Base-by-base conservation (phyloP, 2,329 filamentous ascomycete species). In the Penicillium sp. region DNA sequence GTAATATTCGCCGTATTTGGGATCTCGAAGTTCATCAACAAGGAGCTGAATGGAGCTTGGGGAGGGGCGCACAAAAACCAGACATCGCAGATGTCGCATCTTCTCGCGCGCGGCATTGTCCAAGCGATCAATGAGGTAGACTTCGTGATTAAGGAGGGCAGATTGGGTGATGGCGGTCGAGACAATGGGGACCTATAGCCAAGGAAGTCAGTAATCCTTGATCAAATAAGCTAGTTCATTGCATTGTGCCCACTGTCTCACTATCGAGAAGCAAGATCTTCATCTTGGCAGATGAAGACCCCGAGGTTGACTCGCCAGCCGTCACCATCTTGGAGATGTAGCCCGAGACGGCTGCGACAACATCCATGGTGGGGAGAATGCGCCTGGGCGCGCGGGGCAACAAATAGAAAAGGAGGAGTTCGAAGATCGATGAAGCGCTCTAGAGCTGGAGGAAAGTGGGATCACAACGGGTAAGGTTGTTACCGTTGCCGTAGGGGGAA, bases 241-340 rank as follows among this genome's bases (percentile, higher is more conserved):
- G 68, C 68, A 78, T 76, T 78, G 74, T 80, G 33, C 84, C 75
- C 79, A 87, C 87, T 64, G 95, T 99, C 77, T 98, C 95, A 77
- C 86, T 89, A 76, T 99, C 95, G 67, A 99, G 82, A 62, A 99
- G 81, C 56, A 99, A 81, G 59, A 98, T 95, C 86, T 99, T 99
- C 95, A 99, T 99, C 81, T 97, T 98, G 22, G 90, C 88, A 50
- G 88, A 82, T 45, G 86, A 83, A 59, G 72, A 69, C 57, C 85
- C 84, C 44, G 82, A 78, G 49, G 86, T 81, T 70, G 76, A 72
- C 80, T 96, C 92, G 70, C 90, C 90, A 64, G 86, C 86, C 64
- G 91, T 89, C 75, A 98, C 88, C 87, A 99, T 96, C 84, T 93
- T 96, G 75, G 89, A 89, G 82, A 99, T 89, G 82, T 99, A 99